Percentiles rank a stretch among this genome's conserved stretches.
These are phyloP conservation scores for Trichoderma sp. DNA, from an alignment of 2,329 filamentous ascomycete genomes.

Conservation along the genomic window DNA sequence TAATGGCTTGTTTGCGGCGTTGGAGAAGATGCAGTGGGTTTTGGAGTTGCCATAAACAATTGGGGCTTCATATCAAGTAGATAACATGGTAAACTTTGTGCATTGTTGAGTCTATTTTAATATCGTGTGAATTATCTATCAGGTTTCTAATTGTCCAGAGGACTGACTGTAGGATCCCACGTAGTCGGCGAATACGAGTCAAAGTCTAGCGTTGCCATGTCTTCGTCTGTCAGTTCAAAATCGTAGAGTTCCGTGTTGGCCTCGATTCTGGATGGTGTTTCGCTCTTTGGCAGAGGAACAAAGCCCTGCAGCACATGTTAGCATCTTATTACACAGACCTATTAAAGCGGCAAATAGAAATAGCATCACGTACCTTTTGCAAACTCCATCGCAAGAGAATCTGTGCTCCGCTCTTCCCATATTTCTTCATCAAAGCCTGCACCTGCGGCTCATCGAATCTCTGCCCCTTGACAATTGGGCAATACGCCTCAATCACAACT, in stretches of 20 bases:
- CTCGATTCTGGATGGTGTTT: constrained; percentile 55
- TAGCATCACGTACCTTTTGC: constrained; percentile 46
- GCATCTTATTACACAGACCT: background rate
- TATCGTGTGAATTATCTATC: background rate
- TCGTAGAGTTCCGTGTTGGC: constrained; percentile 61
- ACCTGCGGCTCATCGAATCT: constrained; percentile 54
- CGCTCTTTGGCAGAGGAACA: constrained; percentile 67
- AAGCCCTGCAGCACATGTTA: constrained; percentile 45
- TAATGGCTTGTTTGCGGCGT: constrained; percentile 33
- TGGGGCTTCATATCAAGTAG: background rate
- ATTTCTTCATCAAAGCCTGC: constrained; percentile 54
- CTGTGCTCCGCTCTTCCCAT: constrained; percentile 61
- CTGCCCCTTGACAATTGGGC: constrained; percentile 37
- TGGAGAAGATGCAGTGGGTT: constrained; percentile 23
- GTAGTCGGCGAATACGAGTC: constrained; percentile 1
- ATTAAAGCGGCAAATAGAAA: background rate
- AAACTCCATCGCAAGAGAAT: constrained; percentile 67
- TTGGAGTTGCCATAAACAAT: background rate
- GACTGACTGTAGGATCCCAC: constrained; percentile 9
- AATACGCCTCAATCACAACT: constrained; percentile 53
- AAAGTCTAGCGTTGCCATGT: constrained; percentile 48
- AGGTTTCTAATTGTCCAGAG: background rate
- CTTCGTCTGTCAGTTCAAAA: constrained; percentile 55
- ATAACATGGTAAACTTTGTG: background rate
- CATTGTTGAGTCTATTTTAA: background rate